Evolutionary conservation across 441 rosid genomes (phyloP).

Genomic region (Bocquillonia castaneifolia): DNA sequence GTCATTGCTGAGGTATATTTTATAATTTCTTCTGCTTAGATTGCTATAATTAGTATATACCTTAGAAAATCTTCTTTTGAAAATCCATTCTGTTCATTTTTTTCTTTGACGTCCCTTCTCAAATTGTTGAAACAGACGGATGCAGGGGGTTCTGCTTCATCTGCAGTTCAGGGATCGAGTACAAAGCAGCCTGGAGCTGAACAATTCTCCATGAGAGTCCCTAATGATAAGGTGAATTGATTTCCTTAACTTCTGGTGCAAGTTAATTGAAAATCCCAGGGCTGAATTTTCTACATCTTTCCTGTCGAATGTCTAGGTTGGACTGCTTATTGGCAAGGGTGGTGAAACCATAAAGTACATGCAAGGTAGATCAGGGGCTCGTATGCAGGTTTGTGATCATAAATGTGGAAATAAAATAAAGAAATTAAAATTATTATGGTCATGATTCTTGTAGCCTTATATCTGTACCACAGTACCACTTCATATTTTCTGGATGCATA

Average conservation of each 20-base stretch:
- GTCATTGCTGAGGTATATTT: conserved; percentile 25
- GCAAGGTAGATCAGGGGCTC: conserved; percentile 30
- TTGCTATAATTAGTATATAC: not conserved
- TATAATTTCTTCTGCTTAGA: too few relatives aligned
- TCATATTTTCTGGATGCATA: not conserved
- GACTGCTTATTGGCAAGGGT: conserved; percentile 33
- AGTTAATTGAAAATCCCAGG: not conserved
- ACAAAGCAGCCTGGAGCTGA: conserved; percentile 22
- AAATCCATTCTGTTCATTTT: not conserved
- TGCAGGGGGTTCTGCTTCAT: conserved; percentile 21
- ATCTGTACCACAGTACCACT: not conserved
- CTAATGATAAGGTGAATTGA: conserved; percentile 29
- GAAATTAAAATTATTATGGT: not conserved
- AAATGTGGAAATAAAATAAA: not conserved
- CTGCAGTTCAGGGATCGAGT: conserved; percentile 19
- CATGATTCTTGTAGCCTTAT: not conserved
- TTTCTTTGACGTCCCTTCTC: not conserved
- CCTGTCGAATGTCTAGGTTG: conserved; percentile 22
- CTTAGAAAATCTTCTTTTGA: not conserved
- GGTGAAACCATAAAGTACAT: conserved; percentile 33
- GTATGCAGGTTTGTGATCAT: conserved; percentile 25
- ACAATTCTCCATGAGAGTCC: conserved; percentile 25
- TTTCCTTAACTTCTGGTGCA: not conserved
- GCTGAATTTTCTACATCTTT: not conserved
- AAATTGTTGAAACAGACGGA: conserved; percentile 21